A percentile compares a stretch with the other conserved stretches of the same genome.
Evolutionary conservation across 2,329 filamentous ascomycete genomes (phyloP).

Genomic region (Aureobasidium melanogenum): DNA sequence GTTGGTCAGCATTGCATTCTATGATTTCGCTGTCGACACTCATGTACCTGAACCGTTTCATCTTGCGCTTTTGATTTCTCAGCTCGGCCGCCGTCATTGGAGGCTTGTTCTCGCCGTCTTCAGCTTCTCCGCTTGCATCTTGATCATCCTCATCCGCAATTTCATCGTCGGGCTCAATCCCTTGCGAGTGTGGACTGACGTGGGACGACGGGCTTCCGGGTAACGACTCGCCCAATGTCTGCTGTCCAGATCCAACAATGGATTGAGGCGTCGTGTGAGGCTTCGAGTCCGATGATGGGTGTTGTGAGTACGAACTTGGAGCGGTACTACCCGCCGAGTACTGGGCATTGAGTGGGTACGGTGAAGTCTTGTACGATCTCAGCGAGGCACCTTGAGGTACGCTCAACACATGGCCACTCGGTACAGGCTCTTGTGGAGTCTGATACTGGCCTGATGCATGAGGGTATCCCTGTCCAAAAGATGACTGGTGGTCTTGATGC

Average conservation of each 20-base stretch:
- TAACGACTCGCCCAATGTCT: conserved; percentile 33
- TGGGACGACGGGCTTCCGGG: conserved; percentile 38
- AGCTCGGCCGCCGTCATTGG: conserved; percentile 39
- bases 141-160: conserved; percentile 31
- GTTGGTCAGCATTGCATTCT: neutral
- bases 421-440: neutral
- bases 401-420: neutral
- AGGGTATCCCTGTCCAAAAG: conserved; percentile 13
- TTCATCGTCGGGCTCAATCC: conserved; percentile 19
- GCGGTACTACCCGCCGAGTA: neutral
- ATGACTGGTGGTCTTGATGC: conserved; percentile 23
- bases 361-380: conserved; percentile 11
- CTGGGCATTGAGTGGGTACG: conserved; percentile 9
- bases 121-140: conserved; percentile 18
- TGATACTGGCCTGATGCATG: neutral
- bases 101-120: conserved; percentile 17
- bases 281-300: conserved; percentile 9
- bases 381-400: conserved; percentile 7
- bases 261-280: conserved; percentile 14
- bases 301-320: neutral
- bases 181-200: conserved; percentile 33
- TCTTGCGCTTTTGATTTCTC: conserved; percentile 42
- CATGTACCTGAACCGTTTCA: conserved; percentile 68
- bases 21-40: neutral
- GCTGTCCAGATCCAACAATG: conserved; percentile 4